Conservation (phyloP, 2,329 filamentous ascomycete species). For the Paecilomyces sp. region DNA sequence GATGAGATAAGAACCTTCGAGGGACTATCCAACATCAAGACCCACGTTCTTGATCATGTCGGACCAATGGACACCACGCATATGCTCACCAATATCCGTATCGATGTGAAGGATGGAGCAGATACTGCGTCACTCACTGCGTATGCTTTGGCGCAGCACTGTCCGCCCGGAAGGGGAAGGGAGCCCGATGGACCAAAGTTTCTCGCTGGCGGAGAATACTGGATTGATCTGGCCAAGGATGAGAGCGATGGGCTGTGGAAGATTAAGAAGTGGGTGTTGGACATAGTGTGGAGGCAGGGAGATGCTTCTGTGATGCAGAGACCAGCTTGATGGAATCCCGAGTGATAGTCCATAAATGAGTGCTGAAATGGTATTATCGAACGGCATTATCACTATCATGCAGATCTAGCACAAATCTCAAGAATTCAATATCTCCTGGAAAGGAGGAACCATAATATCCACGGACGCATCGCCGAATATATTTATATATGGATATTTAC, state of each 20-base stretch:
- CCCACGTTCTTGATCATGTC: conserved; percentile 8
- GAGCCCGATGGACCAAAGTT: conserved; percentile 16
- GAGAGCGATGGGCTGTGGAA: conserved; percentile 22
- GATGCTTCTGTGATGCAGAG: neutral
- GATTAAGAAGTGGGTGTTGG: conserved; percentile 20
- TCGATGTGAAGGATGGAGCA: conserved; percentile 17
- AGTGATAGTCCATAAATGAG: neutral
- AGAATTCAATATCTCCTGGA: conserved; percentile 1
- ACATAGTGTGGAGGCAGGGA: conserved; percentile 19
- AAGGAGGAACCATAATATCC: neutral
- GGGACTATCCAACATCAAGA: conserved; percentile 7
- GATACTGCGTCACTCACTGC: conserved; percentile 18
- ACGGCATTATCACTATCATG: neutral
- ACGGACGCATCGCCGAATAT: neutral
- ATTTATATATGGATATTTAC: neutral
- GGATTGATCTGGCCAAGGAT: conserved; percentile 22
- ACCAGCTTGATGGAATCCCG: neutral
- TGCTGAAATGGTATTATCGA: neutral
- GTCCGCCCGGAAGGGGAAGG: conserved; percentile 16
- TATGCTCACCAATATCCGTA: conserved; percentile 21
- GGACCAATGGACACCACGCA: conserved; percentile 24
- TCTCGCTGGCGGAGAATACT: conserved; percentile 18
- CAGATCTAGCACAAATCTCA: neutral
- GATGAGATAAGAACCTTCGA: neutral
- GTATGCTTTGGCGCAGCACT: conserved; percentile 20